These are phyloP conservation scores for Sicyos edulis DNA, from an alignment of 306 rosid species.

Conservation along the genomic window DNA sequence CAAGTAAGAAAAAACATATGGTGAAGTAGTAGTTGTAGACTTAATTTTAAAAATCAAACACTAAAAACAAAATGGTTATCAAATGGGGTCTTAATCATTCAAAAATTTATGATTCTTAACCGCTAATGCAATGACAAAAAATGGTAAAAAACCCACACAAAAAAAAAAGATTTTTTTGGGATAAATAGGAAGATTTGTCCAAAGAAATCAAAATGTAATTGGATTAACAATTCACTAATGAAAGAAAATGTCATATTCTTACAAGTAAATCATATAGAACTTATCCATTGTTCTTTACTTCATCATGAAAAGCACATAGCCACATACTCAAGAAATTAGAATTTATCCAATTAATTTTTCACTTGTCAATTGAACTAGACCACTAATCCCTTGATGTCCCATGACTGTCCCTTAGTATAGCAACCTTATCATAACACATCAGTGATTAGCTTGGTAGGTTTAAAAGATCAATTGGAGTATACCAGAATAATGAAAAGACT, in stretches of 20 bases:
- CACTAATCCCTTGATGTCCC: not conserved
- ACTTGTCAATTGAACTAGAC: not conserved
- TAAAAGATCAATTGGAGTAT: conserved; percentile 13
- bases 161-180: not conserved
- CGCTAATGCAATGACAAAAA: not conserved
- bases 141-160: no score
- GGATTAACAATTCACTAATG: not conserved
- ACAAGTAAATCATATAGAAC: conserved; percentile 1
- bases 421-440: not conserved
- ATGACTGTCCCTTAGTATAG: not conserved
- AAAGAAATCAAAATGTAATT: not conserved
- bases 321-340: not conserved
- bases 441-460: not conserved
- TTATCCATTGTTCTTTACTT: not conserved
- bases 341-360: not conserved
- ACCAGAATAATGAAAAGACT: conserved; percentile 6
- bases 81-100: not conserved
- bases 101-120: not conserved
- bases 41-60: no score
- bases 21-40: no score
- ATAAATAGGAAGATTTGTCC: not conserved
- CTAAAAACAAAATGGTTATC: no score
- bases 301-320: not conserved
- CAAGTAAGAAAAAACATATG: no score
- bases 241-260: not conserved